Evolutionary conservation across 352 stramenopile genomes (phyloP).

Genomic region (Phytophthora agathidicida): DNA sequence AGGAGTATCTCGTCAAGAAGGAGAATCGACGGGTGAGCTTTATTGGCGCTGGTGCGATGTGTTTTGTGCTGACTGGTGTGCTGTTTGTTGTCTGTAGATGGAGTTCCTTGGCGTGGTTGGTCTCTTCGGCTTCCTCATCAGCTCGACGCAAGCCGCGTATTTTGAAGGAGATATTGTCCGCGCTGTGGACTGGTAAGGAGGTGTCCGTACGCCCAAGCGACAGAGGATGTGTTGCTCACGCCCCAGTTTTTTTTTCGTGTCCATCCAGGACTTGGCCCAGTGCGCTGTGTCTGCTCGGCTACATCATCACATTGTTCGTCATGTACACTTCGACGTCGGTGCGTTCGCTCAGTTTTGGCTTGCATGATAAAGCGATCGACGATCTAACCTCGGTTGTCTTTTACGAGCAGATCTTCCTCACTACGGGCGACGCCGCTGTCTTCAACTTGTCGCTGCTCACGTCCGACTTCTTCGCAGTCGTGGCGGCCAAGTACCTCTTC

Average conservation of each 20-base stretch:
- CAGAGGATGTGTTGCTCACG: too few relatives aligned
- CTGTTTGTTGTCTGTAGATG: constrained; percentile 38
- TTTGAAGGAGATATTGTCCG: constrained; percentile 75
- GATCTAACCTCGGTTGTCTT: constrained; percentile 4
- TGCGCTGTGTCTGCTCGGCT: constrained; percentile 67
- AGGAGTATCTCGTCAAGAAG: constrained; percentile 89
- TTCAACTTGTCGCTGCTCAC: constrained; percentile 97
- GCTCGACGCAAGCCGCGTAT: constrained; percentile 77
- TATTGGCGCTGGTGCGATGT: too few relatives aligned
- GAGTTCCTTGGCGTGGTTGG: constrained; percentile 97
- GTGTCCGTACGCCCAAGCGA: too few relatives aligned
- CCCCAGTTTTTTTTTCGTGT: too few relatives aligned
- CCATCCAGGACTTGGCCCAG: constrained; percentile 57
- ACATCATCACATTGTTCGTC: constrained; percentile 83
- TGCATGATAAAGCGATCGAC: neutral
- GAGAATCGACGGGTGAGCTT: constrained; percentile 57
- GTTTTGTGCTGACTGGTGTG: constrained; percentile 6
- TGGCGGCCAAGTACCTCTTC: constrained; percentile 90
- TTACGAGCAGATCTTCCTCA: constrained; percentile 58
- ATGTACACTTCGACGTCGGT: constrained; percentile 93
- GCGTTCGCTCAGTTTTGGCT: constrained; percentile 40
- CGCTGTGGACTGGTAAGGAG: constrained; percentile 47
- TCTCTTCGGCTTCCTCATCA: constrained; percentile 92
- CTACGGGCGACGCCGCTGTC: constrained; percentile 91
- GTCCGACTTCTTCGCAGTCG: constrained; percentile 95